These are phyloP conservation scores for Nakaseomyces glabratus DNA, from an alignment of 1,139 yeast species.

Conservation along the genomic window DNA sequence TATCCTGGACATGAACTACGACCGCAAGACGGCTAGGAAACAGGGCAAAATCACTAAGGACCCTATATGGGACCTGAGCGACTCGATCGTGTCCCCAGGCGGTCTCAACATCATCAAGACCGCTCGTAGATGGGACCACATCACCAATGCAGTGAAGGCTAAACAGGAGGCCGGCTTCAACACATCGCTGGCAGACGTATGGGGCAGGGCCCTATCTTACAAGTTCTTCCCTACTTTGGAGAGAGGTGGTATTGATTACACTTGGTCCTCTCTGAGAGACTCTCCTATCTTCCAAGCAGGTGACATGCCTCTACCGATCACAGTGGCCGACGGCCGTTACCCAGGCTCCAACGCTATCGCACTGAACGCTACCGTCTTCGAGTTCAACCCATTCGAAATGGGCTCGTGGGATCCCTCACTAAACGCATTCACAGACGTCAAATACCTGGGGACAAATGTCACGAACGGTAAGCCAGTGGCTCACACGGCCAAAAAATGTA, in stretches of 20 bases:
- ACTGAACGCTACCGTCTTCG: slow-evolving; percentile 63
- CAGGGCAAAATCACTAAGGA: slow-evolving; percentile 15
- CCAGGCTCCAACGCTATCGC: slow-evolving; percentile 49
- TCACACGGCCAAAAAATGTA: too few species aligned
- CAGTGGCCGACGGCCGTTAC: slow-evolving; percentile 68
- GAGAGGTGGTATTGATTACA: slow-evolving; percentile 53
- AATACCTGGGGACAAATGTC: slow-evolving; percentile 60
- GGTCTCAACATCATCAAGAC: slow-evolving; percentile 58
- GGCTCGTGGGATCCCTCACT: slow-evolving; percentile 82
- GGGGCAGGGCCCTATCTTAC: slow-evolving; percentile 82
- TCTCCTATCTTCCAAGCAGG: slow-evolving; percentile 44
- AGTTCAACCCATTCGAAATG: slow-evolving; percentile 68
- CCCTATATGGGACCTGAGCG: slow-evolving; percentile 61
- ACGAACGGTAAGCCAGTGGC: slow-evolving; percentile 42
- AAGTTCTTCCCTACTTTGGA: slow-evolving; percentile 54
- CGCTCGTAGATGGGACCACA: slow-evolving; percentile 42
- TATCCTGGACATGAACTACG: slow-evolving; percentile 37
- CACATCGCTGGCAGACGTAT: slow-evolving; percentile 73
- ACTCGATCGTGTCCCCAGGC: slow-evolving; percentile 53
- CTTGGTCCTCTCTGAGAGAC: slow-evolving; percentile 52
- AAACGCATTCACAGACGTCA: slow-evolving; percentile 52
- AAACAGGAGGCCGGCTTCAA: slow-evolving; percentile 74
- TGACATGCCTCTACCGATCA: slow-evolving; percentile 73
- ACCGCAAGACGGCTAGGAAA: slow-evolving; percentile 13
- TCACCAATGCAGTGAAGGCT: slow-evolving; percentile 33